Conservation (phyloP, 139 green algal genomes). For the Nannochloris sp. region DNA sequence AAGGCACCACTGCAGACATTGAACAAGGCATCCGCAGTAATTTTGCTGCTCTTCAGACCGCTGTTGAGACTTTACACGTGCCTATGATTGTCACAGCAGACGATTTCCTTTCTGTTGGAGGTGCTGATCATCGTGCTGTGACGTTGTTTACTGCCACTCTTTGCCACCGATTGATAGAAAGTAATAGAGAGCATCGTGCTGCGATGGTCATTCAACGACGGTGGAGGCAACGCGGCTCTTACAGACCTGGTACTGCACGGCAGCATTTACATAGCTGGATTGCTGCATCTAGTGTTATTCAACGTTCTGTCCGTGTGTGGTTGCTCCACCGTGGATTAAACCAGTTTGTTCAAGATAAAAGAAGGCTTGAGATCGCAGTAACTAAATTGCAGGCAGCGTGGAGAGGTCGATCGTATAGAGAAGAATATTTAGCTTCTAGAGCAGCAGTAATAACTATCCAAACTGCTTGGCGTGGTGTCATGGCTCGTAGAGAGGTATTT, state of each 20-base stretch:
- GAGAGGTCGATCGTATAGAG: conserved; percentile 11
- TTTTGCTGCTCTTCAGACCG: conserved; percentile 46
- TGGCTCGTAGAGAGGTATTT: conserved; percentile 16
- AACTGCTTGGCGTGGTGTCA: conserved; percentile 28
- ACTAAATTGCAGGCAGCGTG: conserved; percentile 35
- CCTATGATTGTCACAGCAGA: conserved; percentile 5
- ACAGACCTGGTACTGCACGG: conserved; percentile 16
- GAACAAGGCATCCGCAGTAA: conserved; percentile 46
- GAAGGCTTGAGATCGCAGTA: background rate
- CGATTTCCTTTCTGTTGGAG: conserved; percentile 52
- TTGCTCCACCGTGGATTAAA: conserved; percentile 19
- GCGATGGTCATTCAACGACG: conserved; percentile 54
- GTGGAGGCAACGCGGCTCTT: conserved; percentile 27
- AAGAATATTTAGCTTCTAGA: background rate
- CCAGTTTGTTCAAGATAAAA: background rate
- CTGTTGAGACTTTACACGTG: conserved; percentile 40
- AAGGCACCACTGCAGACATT: background rate
- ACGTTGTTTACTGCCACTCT: conserved; percentile 67
- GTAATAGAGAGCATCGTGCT: conserved; percentile 52
- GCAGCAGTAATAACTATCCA: conserved; percentile 21
- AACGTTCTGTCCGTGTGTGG: conserved; percentile 27
- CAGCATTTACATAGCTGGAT: conserved; percentile 42
- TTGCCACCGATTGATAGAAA: conserved; percentile 59
- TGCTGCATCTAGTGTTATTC: conserved; percentile 35
- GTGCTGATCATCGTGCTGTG: conserved; percentile 54